phyloP scores from a whole-genome alignment of 495 filamentous ascomycete genomes.

The Aspergillus carlsbadensis region DNA sequence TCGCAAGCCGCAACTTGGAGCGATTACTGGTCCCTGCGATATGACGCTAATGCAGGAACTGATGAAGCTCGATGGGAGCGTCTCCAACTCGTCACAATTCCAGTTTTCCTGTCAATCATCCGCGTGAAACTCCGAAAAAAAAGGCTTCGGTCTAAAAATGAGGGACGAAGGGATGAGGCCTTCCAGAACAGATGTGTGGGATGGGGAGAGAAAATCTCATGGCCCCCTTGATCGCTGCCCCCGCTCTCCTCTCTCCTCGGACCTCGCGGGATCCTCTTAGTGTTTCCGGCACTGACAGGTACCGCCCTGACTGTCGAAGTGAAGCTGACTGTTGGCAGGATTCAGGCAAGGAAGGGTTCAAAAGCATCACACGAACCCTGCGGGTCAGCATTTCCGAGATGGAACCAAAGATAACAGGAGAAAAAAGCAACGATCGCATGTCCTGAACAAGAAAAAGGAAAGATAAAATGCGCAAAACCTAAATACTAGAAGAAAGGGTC shows the following conservation, averaged over 20 bases:
- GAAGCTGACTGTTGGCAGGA: neutral
- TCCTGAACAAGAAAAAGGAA: constrained; percentile 10
- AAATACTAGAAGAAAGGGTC: neutral
- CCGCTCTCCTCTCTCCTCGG: neutral
- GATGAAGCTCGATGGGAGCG: constrained; percentile 19
- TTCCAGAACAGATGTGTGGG: neutral
- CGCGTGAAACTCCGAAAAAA: constrained; percentile 9
- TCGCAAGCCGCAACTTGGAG: neutral
- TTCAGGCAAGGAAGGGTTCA: constrained; percentile 10
- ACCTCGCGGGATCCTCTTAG: neutral
- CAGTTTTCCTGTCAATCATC: constrained; percentile 19
- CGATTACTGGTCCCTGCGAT: constrained; percentile 14
- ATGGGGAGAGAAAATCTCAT: neutral
- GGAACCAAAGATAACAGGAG: constrained; percentile 9
- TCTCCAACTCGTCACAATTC: constrained; percentile 13
- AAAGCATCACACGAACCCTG: neutral
- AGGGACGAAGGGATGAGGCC: neutral
- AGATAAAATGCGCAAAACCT: neutral
- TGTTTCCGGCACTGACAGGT: neutral
- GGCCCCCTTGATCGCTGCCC: neutral
- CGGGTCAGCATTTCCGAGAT: constrained; percentile 5
- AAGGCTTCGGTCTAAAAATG: neutral
- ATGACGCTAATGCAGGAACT: constrained; percentile 49
- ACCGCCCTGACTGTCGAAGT: neutral
- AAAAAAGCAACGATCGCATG: constrained; percentile 11